Conservation (phyloP, 345 rosid species). For the Acer negundo region DNA sequence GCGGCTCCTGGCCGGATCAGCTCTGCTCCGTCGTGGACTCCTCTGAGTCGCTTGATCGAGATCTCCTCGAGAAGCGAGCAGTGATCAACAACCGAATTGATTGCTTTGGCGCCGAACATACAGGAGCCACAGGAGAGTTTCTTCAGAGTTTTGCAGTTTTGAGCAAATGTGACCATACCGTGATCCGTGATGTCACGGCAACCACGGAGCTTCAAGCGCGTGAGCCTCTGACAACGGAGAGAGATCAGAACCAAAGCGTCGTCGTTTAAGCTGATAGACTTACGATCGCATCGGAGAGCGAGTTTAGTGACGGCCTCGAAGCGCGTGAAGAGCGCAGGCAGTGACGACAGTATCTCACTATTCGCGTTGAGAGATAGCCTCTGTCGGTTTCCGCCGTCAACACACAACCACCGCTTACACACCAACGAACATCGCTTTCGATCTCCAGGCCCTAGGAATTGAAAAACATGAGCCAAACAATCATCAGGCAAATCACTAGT, state of each 20-base stretch:
- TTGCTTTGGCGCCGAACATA: constrained; percentile 69
- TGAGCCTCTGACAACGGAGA: constrained; percentile 57
- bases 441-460: constrained; percentile 64
- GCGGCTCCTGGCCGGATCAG: constrained; percentile 40
- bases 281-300: constrained; percentile 74
- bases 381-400: constrained; percentile 76
- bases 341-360: constrained; percentile 41
- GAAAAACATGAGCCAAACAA: constrained; percentile 77
- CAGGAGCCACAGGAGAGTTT: constrained; percentile 86
- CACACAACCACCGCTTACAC: constrained; percentile 73
- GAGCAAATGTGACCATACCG: constrained; percentile 65
- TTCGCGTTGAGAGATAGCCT: constrained; percentile 71
- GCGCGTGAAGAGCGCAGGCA: constrained; percentile 57
- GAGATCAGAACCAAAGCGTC: constrained; percentile 63
- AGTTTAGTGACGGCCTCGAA: constrained; percentile 76
- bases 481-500: constrained; percentile 74
- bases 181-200: constrained; percentile 83
- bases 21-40: constrained; percentile 49
- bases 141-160: constrained; percentile 53
- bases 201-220: constrained; percentile 88
- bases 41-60: constrained; percentile 65
- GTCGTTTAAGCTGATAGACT: constrained; percentile 60
- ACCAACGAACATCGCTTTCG: constrained; percentile 76
- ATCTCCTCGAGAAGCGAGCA: constrained; percentile 63
- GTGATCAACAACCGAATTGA: constrained; percentile 64